Percentiles rank a stretch among this genome's conserved stretches.
These are phyloP conservation scores for Clitopilus hobsonii DNA, from an alignment of 768 basidiomycete genomes.

Conservation along the genomic window DNA sequence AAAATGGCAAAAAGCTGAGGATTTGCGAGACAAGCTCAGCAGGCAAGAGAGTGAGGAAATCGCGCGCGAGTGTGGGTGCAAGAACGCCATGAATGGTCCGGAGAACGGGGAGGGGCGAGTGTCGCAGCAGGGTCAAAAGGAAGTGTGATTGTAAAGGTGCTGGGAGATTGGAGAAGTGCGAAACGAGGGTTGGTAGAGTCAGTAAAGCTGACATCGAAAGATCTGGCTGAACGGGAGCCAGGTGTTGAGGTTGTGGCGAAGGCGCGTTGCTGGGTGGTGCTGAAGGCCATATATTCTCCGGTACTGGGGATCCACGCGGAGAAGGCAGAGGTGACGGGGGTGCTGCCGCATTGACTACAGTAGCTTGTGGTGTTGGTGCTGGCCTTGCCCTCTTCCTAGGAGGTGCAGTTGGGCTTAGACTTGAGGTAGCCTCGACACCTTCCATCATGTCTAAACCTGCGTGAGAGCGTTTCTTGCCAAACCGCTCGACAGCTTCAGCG, in stretches of 20 bases:
- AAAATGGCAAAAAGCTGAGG: slow-evolving; percentile 78
- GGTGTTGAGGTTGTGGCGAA: slow-evolving; percentile 53
- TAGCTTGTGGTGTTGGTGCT: slow-evolving; percentile 52
- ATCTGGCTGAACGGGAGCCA: slow-evolving; percentile 74
- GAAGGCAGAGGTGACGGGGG: slow-evolving; percentile 84
- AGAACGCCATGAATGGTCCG: slow-evolving; percentile 86
- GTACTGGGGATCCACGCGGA: slow-evolving; percentile 79
- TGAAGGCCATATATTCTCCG: slow-evolving; percentile 74
- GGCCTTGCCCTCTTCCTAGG: slow-evolving; percentile 77
- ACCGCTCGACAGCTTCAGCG: slow-evolving; percentile 78
- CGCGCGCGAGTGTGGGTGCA: slow-evolving; percentile 86
- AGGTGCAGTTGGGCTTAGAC: slow-evolving; percentile 46
- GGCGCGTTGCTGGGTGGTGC: slow-evolving; percentile 77
- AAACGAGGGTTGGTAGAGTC: slow-evolving; percentile 77
- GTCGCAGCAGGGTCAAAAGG: slow-evolving; percentile 86
- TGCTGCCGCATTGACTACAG: slow-evolving; percentile 67
- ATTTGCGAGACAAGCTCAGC: slow-evolving; percentile 89
- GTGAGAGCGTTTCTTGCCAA: slow-evolving; percentile 81
- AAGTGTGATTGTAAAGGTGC: slow-evolving; percentile 87
- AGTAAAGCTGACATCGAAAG: slow-evolving; percentile 78
- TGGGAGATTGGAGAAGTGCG: slow-evolving; percentile 78
- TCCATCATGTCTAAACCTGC: slow-evolving; percentile 51
- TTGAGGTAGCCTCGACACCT: slow-evolving; percentile 38
- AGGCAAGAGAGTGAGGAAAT: slow-evolving; percentile 90
- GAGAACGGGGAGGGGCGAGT: slow-evolving; percentile 87